Percentiles rank a stretch among this genome's conserved stretches.
Conservation (phyloP, 208 protist genomes). For the Leptomonas pyrrhocoris region DNA sequence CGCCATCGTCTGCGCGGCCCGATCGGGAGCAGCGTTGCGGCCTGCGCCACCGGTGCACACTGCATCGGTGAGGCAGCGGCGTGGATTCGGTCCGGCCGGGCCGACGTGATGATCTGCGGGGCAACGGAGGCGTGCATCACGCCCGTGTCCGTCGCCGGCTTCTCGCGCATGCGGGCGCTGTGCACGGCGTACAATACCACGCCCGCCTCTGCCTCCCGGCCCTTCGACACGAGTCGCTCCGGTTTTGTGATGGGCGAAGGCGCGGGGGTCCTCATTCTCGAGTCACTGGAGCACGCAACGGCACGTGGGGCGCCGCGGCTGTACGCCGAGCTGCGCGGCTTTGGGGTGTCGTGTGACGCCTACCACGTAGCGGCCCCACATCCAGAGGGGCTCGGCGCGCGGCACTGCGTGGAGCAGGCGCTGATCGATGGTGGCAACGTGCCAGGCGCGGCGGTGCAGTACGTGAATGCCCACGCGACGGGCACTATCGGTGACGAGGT, state of each 20-base stretch:
- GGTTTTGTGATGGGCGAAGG: slow-evolving; percentile 99
- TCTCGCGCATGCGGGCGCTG: slow-evolving; percentile 92
- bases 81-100: slow-evolving; percentile 82
- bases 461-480: slow-evolving; percentile 98
- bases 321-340: slow-evolving; percentile 93
- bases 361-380: slow-evolving; percentile 95
- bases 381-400: slow-evolving; percentile 87
- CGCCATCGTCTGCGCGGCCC: slow-evolving; percentile 89
- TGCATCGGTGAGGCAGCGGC: slow-evolving; percentile 94
- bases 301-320: slow-evolving; percentile 61
- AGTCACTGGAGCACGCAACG: slow-evolving; percentile 90
- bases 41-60: slow-evolving; percentile 98
- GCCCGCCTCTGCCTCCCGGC: slow-evolving; percentile 89
- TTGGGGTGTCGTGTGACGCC: slow-evolving; percentile 91
- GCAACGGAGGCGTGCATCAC: slow-evolving; percentile 95
- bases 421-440: slow-evolving; percentile 67
- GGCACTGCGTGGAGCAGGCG: slow-evolving; percentile 81
- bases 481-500: slow-evolving; percentile 96
- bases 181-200: slow-evolving; percentile 92
- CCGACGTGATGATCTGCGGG: slow-evolving; percentile 93
- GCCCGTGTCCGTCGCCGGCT: slow-evolving; percentile 93
- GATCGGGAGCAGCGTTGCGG: slow-evolving; percentile 92
- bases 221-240: slow-evolving; percentile 91
- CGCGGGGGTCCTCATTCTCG: slow-evolving; percentile 93
- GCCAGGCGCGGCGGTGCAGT: slow-evolving; percentile 67